Base-by-base conservation (phyloP, 2,329 filamentous ascomycete genomes). In the Fusarium musae region DNA sequence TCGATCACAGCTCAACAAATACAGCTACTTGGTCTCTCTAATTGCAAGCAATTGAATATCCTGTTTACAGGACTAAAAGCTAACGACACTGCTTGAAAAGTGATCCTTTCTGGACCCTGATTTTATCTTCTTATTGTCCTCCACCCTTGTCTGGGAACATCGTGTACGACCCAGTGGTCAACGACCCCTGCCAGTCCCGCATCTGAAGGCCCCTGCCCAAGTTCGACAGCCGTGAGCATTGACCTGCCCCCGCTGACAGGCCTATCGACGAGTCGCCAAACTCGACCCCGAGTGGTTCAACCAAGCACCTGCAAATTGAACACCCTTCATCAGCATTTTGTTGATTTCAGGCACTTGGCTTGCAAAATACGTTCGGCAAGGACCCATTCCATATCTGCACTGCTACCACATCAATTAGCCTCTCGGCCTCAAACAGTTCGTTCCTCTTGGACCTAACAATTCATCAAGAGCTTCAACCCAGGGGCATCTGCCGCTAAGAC, bases 181-280 rank as follows among this genome's bases (percentile, higher is more conserved):
- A 53, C 63, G 67, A 57, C 66, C 74, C 75, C 70, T 72, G 67
- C 60, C 57, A 62, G 71, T 64, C 66, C 75, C 70, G 66, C 70
- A 56, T 69, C 47, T 73, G 49, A 53, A 54, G 40, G 59, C 59
- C 54, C 46, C 54, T 59, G 67, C 70, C 63, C 69, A 75, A 69
- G 70, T 74, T 72, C 71, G 60, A 77, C 74, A 70, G 73, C 69
- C 64, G 75, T 74, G 74, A 71, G 61, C 71, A 75, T 72, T 75
- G 62, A 53, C 64, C 61, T 75, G 75, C 76, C 76, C 76, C 76
- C 76, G 76, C 76, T 76, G 65, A 69, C 68, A 70, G 73, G 73
- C 65, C 43, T 60, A 59, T 62, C 50, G 63, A 66, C 75, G 66
- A 73, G 70, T 75, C 60, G 61, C 65, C 54, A 58, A 57, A 70